Evolutionary conservation across 805 yeast genomes (phyloP), one percentile per base, ranked within the genome.

Genomic region (Kodamaea leandrae): DNA sequence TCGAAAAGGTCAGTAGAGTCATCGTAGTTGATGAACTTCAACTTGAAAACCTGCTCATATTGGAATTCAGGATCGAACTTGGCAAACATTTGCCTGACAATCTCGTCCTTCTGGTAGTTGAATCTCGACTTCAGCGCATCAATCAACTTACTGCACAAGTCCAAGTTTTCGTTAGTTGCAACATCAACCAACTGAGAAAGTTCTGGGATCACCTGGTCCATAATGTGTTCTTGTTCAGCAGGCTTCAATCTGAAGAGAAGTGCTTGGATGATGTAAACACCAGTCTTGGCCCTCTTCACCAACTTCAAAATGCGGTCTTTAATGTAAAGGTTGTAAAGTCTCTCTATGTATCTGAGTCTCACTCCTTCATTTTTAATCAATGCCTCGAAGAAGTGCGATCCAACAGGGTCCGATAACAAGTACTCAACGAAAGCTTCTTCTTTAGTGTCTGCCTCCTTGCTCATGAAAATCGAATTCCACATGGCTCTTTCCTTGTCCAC

Each of bases 321-420:
- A 82, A 90, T 86, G 64, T 89, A 86, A 4, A 76, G 59, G 29
- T 64, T 65, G 66, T 79, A 87, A 35, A 91, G 61, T 51, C 96
- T 74, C 52, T 82, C 85, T 15, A 85, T 76, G 55, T 78, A 81
- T 48, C 79, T 83, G 47, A 76, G 64, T 49, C 93, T 80, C 7
- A 63, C 74, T 9, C 74, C 74, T 46, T 83, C 81, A 44, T 75
- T 76, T 36, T 74, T 77, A 38, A 90, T 69, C 8, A 81, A 75
- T 14, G 82, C 74, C 60, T 93, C 88, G 19, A 91, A 69, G 67
- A 93, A 91, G 63, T 89, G 97, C 1, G 95, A 84, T 0, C 98
- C 99, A n/a, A 90, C 87, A 1, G 95, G 71, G 55, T 89, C 96
- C 6, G 93, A 78, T 26, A 91, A 64, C 41, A 90, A 69, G 53